These are phyloP conservation scores for Rhizopogon sp. DNA, from an alignment of 768 basidiomycete genomes.

Conservation along the genomic window DNA sequence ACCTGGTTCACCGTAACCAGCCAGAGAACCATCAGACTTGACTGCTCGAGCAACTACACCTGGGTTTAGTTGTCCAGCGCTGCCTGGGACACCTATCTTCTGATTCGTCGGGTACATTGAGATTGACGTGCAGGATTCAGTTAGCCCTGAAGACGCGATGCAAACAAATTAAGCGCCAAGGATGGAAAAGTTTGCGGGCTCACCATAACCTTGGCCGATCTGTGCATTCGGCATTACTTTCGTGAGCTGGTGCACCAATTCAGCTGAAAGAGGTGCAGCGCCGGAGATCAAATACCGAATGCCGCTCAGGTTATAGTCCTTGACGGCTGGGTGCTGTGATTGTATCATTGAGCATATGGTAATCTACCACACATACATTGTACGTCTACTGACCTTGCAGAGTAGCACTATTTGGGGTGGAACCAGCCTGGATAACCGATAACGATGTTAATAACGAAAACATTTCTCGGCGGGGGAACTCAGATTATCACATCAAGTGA, in stretches of 20 bases:
- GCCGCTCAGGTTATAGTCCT: slow-evolving; percentile 44
- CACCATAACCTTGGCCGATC: slow-evolving; percentile 64
- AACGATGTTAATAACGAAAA: not conserved
- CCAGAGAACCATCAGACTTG: slow-evolving; percentile 53
- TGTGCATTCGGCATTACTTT: slow-evolving; percentile 50
- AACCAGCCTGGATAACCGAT: slow-evolving; percentile 39
- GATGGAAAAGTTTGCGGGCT: not conserved
- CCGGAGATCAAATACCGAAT: slow-evolving; percentile 54
- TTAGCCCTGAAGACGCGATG: slow-evolving; percentile 45
- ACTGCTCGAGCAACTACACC: slow-evolving; percentile 52
- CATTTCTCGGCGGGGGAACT: not conserved
- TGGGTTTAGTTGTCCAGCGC: slow-evolving; percentile 43
- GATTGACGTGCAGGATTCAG: slow-evolving; percentile 54
- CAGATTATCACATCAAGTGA: slow-evolving; percentile 43
- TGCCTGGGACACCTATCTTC: slow-evolving; percentile 49
- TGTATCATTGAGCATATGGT: not conserved
- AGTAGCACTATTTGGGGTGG: slow-evolving; percentile 65
- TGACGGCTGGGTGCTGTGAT: slow-evolving; percentile 43
- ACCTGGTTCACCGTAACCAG: slow-evolving; percentile 50
- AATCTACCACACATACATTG: not conserved
- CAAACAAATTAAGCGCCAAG: not conserved
- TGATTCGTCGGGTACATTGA: slow-evolving; percentile 42
- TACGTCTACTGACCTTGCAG: slow-evolving; percentile 45
- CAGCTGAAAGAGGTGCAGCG: slow-evolving; percentile 60
- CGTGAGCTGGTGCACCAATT: slow-evolving; percentile 41